A percentile compares a stretch with the other conserved stretches of the same genome.
Conservation (phyloP, 2,329 filamentous ascomycete species). For the Fusarium ramigenum region DNA sequence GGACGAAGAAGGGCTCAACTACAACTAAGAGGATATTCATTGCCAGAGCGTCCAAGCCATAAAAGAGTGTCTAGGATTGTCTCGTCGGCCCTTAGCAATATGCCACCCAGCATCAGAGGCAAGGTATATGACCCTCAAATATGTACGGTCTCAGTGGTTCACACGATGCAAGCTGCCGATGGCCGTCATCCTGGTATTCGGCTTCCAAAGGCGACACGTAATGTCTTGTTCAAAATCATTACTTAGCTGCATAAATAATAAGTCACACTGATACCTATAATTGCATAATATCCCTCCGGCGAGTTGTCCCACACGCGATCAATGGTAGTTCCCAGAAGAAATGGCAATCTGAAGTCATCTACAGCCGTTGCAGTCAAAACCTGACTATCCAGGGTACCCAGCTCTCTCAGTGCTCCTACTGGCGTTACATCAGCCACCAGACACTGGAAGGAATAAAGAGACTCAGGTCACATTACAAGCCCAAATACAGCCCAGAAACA, state of each 20-base stretch:
- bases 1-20: not conserved
- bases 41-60: slow-evolving; percentile 58
- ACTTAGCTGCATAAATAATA: not conserved
- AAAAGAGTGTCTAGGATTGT: not conserved
- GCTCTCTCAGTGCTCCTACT: not conserved
- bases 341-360: too few species aligned
- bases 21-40: slow-evolving; percentile 50
- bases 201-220: not conserved
- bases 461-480: slow-evolving; percentile 2
- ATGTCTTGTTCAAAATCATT: not conserved
- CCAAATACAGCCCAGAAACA: slow-evolving; percentile 3
- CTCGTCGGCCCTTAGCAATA: not conserved
- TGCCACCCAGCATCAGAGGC: not conserved
- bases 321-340: not conserved
- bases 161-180: not conserved
- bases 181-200: not conserved
- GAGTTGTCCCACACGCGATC: not conserved
- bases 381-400: not conserved
- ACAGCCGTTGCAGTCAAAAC: not conserved
- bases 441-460: slow-evolving; percentile 23
- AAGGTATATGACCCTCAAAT: not conserved
- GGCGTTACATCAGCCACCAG: not conserved
- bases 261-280: not conserved
- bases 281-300: too few species aligned
- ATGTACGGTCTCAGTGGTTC: not conserved